Conservation (phyloP, 176 grass and related monocot species). For the Oryza rufipogon region DNA sequence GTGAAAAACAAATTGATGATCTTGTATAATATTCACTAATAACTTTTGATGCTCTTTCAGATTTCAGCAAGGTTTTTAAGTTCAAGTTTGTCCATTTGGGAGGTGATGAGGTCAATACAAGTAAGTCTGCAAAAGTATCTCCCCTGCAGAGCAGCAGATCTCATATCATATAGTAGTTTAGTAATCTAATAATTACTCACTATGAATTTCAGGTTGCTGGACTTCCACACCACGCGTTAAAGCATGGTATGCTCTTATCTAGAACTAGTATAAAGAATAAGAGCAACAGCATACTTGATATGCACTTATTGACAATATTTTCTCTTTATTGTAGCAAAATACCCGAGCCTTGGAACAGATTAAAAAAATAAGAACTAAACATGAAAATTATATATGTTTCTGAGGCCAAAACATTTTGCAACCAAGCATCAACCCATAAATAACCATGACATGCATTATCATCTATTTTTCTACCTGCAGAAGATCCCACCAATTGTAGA, state of each 20-base stretch:
- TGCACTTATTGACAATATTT: background rate
- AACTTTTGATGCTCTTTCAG: slow-evolving; percentile 55
- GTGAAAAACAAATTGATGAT: background rate
- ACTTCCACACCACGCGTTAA: slow-evolving; percentile 65
- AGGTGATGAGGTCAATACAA: slow-evolving; percentile 90
- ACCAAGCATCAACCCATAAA: background rate
- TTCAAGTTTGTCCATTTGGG: slow-evolving; percentile 98
- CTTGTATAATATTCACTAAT: background rate
- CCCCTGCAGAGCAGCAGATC: background rate
- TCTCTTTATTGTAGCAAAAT: background rate
- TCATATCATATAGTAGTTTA: background rate
- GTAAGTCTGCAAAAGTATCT: slow-evolving; percentile 49
- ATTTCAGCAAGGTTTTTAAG: slow-evolving; percentile 97
- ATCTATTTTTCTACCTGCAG: background rate
- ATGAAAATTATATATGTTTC: background rate
- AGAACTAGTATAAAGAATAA: background rate
- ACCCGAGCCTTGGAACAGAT: no score
- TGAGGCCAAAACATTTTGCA: background rate
- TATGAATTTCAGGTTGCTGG: slow-evolving; percentile 73
- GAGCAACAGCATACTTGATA: background rate
- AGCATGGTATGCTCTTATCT: slow-evolving; percentile 53
- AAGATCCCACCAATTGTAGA: background rate
- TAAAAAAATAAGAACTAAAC: no score
- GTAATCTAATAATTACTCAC: slow-evolving; percentile 29
- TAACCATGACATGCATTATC: background rate